These are phyloP conservation scores for Spergularia azorica DNA, from an alignment of 179 eudicot genomes.

Conservation along the genomic window DNA sequence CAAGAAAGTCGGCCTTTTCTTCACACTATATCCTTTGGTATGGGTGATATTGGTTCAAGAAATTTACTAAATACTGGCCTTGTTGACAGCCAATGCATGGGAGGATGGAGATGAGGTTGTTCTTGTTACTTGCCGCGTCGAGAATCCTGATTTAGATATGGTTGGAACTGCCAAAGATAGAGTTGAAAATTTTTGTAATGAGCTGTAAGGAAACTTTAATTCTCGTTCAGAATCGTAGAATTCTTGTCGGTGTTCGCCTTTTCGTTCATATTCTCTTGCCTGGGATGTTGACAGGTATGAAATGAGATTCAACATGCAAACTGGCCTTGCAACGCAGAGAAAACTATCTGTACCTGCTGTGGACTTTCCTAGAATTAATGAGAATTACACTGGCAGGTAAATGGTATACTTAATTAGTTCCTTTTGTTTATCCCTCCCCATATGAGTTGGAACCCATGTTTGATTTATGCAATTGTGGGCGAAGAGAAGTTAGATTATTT, in stretches of 20 bases:
- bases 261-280: neutral
- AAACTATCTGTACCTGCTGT: slow-evolving; percentile 76
- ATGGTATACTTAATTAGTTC: neutral
- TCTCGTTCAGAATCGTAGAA: neutral
- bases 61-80: neutral
- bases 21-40: neutral
- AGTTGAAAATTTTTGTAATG: slow-evolving; percentile 62
- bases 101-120: slow-evolving; percentile 98
- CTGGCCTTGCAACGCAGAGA: slow-evolving; percentile 74
- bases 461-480: neutral
- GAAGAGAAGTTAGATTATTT: neutral
- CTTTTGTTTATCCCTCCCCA: neutral
- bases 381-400: slow-evolving; percentile 84
- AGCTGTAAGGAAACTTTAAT: slow-evolving; percentile 54
- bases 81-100: slow-evolving; percentile 87
- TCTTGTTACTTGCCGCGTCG: slow-evolving; percentile 72
- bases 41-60: neutral
- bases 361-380: slow-evolving; percentile 91
- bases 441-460: neutral
- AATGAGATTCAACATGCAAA: slow-evolving; percentile 95
- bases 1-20: neutral
- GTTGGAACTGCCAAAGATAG: slow-evolving; percentile 54
- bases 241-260: neutral
- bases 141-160: slow-evolving; percentile 78
- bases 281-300: slow-evolving; percentile 57